A percentile compares a stretch with the other conserved stretches of the same genome.
Evolutionary conservation across 208 protist genomes (phyloP).

Genomic region (Trypanosoma avium): DNA sequence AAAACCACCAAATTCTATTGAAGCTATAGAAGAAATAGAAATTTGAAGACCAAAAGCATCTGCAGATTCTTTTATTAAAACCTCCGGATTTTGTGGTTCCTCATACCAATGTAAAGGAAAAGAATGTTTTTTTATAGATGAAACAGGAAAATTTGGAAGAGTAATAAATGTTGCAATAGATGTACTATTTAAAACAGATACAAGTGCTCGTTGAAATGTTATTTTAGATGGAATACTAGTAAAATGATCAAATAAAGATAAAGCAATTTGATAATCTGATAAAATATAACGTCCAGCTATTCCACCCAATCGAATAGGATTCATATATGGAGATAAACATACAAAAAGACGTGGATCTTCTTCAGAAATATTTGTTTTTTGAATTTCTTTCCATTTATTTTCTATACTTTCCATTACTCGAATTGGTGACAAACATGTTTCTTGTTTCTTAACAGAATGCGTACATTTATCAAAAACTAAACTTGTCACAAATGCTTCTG

Average conservation of each 20-base stretch:
- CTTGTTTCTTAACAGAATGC: not conserved
- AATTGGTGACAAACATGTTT: not conserved
- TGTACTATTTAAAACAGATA: slow-evolving; percentile 12
- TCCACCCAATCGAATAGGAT: not conserved
- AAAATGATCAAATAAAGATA: slow-evolving; percentile 21
- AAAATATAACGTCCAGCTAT: not conserved
- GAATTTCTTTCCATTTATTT: slow-evolving; percentile 5
- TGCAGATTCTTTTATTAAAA: slow-evolving; percentile 12
- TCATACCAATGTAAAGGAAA: slow-evolving; percentile 9
- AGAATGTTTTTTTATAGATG: not conserved
- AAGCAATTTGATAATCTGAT: slow-evolving; percentile 16
- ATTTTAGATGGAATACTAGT: slow-evolving; percentile 1
- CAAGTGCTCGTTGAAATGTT: slow-evolving; percentile 14
- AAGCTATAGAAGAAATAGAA: slow-evolving; percentile 1
- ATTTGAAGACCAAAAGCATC: not conserved
- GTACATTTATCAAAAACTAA: slow-evolving; percentile 4
- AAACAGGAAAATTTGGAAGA: slow-evolving; percentile 1
- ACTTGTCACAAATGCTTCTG: slow-evolving; percentile 7
- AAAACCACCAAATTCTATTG: not conserved
- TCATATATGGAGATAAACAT: slow-evolving; percentile 4
- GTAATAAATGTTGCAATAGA: slow-evolving; percentile 17
- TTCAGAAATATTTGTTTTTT: not conserved
- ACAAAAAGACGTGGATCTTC: not conserved
- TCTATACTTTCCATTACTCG: not conserved
- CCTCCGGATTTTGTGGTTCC: not conserved